A percentile compares a stretch with the other conserved stretches of the same genome.
Evolutionary conservation across 345 rosid genomes (phyloP).

Genomic region (Ceriops zippeliana): DNA sequence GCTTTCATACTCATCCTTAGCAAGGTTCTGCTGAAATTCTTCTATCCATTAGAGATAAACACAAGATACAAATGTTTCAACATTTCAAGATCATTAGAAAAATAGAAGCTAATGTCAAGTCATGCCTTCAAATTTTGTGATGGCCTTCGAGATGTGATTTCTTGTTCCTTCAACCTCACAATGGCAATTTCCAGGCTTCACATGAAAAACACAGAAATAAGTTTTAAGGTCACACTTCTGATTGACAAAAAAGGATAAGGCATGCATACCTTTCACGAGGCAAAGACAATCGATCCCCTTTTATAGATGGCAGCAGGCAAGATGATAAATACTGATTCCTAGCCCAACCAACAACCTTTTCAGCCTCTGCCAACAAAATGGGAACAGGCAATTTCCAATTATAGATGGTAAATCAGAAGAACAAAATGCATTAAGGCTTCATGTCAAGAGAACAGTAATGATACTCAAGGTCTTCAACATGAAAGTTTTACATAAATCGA

Average conservation of each 20-base stretch:
- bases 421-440: constrained; percentile 1
- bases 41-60: constrained; percentile 22
- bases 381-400: not conserved
- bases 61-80: constrained; percentile 11
- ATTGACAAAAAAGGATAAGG: not conserved
- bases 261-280: constrained; percentile 76
- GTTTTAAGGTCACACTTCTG: constrained; percentile 7
- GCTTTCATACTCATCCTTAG: constrained; percentile 84
- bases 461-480: too few relatives aligned
- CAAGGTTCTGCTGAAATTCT: constrained; percentile 57
- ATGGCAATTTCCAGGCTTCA: constrained; percentile 86
- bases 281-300: constrained; percentile 61
- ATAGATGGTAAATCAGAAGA: not conserved
- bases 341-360: constrained; percentile 95
- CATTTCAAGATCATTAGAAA: constrained; percentile 8
- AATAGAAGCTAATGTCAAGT: constrained; percentile 9
- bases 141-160: constrained; percentile 57
- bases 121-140: constrained; percentile 75
- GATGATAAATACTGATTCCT: constrained; percentile 79
- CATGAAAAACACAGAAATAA: constrained; percentile 30
- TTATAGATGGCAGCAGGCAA: constrained; percentile 55
- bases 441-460: too few relatives aligned
- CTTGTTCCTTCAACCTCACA: constrained; percentile 77
- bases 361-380: constrained; percentile 60
- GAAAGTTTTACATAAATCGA: too few relatives aligned